Evolutionary conservation across 805 yeast species (phyloP), one percentile per base, ranked within the genome.

Genomic region (Candida qinlingensis): DNA sequence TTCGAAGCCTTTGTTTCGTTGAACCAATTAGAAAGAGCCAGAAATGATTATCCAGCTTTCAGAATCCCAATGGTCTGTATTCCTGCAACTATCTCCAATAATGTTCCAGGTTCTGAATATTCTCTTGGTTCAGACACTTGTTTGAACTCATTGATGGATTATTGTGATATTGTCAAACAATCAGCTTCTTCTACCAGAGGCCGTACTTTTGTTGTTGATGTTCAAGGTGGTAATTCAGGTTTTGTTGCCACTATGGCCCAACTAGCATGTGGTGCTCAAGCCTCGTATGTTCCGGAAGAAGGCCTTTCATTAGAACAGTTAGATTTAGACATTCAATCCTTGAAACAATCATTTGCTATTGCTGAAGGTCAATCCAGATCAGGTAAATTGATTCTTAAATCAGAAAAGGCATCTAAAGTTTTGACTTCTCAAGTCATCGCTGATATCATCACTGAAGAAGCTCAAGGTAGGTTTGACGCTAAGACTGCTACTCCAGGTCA

Each of bases 171-270:
- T n/a, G 80, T 85, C 43, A 83, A 84, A 59, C 91, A 86, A 65
- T 77, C 85, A 34, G 94, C 95, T 9, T 77, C 87, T 12, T 84
- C 91, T 13, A 78, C 90, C 1, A 76, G 92, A 73, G 79, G 85
- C 59, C 75, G 94, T 66, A 85, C 83, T 12, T 86, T 86, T 60
- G 87, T 86, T 35, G 87, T 86, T 52, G 95, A 86, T 61, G 85
- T 83, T 31, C 95, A 86, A 70, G 95, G 95, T 60, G 95, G 95
- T 47, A 81, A 86, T 66, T 82, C 87, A 28, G 95, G 95, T 44
- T 86, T 76, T 63, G 78, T 86, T 57, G 90, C 94, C 25, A 76
- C 87, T 2, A 76, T 74, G 57, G 79, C 83, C 11, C 85, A 84
- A 33, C 68, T 87, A 51, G 80, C 83, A 41, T 76, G 84, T 33